Conservation (phyloP, 139 green algal species). For the Tetradesmus lagerheimii region DNA sequence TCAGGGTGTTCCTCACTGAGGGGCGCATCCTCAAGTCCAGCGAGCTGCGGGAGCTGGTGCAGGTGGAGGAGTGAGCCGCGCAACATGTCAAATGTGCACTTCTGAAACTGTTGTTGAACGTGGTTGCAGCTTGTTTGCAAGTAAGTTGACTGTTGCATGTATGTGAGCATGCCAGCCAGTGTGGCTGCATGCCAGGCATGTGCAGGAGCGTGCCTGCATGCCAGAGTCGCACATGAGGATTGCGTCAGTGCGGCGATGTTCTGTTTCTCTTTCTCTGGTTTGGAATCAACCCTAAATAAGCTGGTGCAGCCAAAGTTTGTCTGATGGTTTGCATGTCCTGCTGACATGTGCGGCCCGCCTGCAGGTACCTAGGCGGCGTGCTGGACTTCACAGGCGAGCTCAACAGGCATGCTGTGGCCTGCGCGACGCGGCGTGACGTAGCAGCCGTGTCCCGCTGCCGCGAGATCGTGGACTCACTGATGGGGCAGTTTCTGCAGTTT, state of each 20-base stretch:
- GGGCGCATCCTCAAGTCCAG: constrained; percentile 58
- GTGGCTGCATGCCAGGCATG: no score
- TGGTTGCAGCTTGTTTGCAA: no score
- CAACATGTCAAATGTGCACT: no score
- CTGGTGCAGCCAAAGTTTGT: no score
- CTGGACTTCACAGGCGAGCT: constrained; percentile 91
- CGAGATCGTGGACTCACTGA: constrained; percentile 77
- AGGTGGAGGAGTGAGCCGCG: constrained; percentile 83
- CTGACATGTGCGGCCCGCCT: not conserved
- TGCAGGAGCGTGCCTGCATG: not conserved
- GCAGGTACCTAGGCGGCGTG: constrained; percentile 73
- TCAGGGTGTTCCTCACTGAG: constrained; percentile 77
- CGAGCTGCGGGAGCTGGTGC: constrained; percentile 70
- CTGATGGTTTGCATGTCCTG: no score
- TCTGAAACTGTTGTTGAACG: no score
- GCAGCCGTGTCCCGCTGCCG: constrained; percentile 67
- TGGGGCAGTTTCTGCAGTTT: constrained; percentile 75
- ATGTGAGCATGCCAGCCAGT: not conserved
- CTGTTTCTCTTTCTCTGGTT: no score
- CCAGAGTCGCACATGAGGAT: not conserved
- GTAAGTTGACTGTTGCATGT: not conserved
- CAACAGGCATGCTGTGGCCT: constrained; percentile 72
- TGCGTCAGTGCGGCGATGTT: no score
- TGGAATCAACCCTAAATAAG: no score
- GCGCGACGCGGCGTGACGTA: constrained; percentile 74